These are phyloP conservation scores for Pseudodiploospora longispora DNA, from an alignment of 2,329 filamentous ascomycete genomes.

Conservation along the genomic window DNA sequence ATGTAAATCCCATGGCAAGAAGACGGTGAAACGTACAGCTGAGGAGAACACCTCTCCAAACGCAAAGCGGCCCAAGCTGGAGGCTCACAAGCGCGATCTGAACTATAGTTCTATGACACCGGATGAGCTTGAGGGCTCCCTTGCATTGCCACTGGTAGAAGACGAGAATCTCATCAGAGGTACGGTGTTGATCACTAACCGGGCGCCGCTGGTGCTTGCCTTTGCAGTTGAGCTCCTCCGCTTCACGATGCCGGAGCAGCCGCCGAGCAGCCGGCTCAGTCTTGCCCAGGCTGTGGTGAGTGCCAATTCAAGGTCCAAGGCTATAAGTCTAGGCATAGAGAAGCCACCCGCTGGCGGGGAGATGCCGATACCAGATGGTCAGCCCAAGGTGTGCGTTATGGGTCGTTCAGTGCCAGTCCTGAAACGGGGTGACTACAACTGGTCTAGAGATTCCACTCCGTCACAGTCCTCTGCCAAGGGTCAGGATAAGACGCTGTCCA, in stretches of 20 bases:
- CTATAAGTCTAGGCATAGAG: conserved; percentile 65
- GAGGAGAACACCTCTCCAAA: conserved; percentile 10
- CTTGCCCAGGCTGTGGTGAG: conserved; percentile 79
- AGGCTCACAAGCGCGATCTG: conserved; percentile 25
- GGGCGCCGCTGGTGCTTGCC: conserved; percentile 73
- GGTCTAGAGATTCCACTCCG: conserved; percentile 14
- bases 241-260: conserved; percentile 79
- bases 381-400: conserved; percentile 65
- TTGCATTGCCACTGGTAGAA: conserved; percentile 49
- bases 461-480: not conserved
- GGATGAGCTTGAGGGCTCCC: conserved; percentile 53
- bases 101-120: conserved; percentile 38
- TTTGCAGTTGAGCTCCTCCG: conserved; percentile 68
- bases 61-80: conserved; percentile 25
- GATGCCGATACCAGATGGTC: conserved; percentile 65
- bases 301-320: conserved; percentile 70
- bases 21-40: conserved; percentile 22
- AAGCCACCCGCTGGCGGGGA: conserved; percentile 57
- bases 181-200: conserved; percentile 61
- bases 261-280: conserved; percentile 73
- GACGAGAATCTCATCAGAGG: conserved; percentile 52
- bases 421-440: conserved; percentile 65
- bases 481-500: not conserved
- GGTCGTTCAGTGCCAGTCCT: conserved; percentile 67
- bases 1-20: conserved; percentile 45